Percentiles rank a stretch among this genome's conserved stretches.
phyloP scores from a whole-genome alignment of 2,329 filamentous ascomycete genomes.

The Myotisia sp. region DNA sequence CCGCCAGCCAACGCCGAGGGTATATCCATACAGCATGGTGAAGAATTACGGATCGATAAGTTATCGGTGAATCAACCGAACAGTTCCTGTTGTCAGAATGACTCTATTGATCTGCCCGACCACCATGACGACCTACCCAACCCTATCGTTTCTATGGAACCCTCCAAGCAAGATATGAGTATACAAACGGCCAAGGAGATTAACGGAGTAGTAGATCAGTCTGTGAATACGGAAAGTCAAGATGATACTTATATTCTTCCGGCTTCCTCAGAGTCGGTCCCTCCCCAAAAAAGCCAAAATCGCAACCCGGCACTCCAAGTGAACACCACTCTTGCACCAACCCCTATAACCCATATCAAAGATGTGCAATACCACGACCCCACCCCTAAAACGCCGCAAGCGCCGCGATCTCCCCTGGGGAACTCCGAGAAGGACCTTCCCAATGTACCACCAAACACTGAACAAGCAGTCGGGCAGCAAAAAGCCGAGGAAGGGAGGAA shows the following conservation, averaged over 20 bases:
- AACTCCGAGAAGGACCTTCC: slow-evolving; percentile 28
- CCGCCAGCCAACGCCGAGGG: slow-evolving; percentile 2
- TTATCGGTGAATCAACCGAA: background rate
- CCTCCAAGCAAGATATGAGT: background rate
- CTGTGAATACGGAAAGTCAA: too few relatives aligned
- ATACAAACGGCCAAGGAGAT: background rate
- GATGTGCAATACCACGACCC: slow-evolving; percentile 39
- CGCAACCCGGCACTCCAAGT: slow-evolving; percentile 4
- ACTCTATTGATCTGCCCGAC: too few relatives aligned
- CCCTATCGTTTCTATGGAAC: too few relatives aligned
- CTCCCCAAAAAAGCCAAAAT: slow-evolving; percentile 1
- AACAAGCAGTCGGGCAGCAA: slow-evolving; percentile 42
- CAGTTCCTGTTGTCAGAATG: too few relatives aligned
- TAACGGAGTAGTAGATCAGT: background rate
- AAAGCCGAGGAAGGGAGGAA: slow-evolving; percentile 45
- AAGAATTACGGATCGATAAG: background rate
- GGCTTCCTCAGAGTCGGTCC: background rate
- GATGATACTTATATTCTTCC: too few relatives aligned
- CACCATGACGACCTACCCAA: too few relatives aligned
- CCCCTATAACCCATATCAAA: slow-evolving; percentile 37
- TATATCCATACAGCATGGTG: background rate
- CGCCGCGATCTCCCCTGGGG: slow-evolving; percentile 28
- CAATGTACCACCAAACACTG: slow-evolving; percentile 19
- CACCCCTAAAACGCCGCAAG: slow-evolving; percentile 32
- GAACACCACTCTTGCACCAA: slow-evolving; percentile 15